These are phyloP conservation scores for Aspergillus sclerotioniger DNA, from an alignment of 495 filamentous ascomycete genomes.

Conservation along the genomic window DNA sequence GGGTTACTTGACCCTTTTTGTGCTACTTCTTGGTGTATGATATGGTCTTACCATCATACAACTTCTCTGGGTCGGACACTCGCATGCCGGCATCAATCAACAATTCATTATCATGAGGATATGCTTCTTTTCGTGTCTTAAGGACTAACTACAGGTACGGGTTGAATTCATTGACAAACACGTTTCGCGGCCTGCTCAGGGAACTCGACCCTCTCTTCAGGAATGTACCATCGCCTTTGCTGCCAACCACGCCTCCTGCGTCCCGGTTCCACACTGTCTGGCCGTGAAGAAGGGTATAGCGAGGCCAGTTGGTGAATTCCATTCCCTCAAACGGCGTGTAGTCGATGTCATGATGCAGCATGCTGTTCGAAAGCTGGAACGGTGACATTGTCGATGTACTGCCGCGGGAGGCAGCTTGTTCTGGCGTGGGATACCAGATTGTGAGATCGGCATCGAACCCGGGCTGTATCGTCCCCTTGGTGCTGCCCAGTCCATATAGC, in stretches of 20 bases:
- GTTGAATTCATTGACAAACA: conserved; percentile 19
- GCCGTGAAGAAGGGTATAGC: conserved; percentile 58
- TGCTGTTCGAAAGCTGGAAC: conserved; percentile 46
- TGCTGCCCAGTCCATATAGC: conserved; percentile 56
- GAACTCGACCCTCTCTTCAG: conserved; percentile 32
- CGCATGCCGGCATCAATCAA: too few species aligned
- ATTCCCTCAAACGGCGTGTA: conserved; percentile 63
- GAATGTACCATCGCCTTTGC: conserved; percentile 52
- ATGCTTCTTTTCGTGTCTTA: background rate
- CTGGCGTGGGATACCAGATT: conserved; percentile 38
- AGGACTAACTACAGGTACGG: conserved; percentile 10
- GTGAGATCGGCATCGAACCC: conserved; percentile 52
- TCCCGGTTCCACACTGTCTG: conserved; percentile 57
- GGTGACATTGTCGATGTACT: conserved; percentile 22
- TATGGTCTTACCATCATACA: too few species aligned
- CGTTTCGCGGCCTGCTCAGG: conserved; percentile 12
- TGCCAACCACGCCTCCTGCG: conserved; percentile 44
- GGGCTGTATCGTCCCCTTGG: conserved; percentile 55
- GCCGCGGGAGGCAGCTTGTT: conserved; percentile 9
- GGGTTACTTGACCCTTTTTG: too few species aligned
- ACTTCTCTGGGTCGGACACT: too few species aligned
- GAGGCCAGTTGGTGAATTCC: conserved; percentile 55
- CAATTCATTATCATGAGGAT: background rate
- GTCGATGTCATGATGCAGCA: conserved; percentile 59
- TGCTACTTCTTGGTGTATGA: too few species aligned